Evolutionary conservation across 2,329 filamentous ascomycete genomes (phyloP).

Genomic region (Triangularia setosa): DNA sequence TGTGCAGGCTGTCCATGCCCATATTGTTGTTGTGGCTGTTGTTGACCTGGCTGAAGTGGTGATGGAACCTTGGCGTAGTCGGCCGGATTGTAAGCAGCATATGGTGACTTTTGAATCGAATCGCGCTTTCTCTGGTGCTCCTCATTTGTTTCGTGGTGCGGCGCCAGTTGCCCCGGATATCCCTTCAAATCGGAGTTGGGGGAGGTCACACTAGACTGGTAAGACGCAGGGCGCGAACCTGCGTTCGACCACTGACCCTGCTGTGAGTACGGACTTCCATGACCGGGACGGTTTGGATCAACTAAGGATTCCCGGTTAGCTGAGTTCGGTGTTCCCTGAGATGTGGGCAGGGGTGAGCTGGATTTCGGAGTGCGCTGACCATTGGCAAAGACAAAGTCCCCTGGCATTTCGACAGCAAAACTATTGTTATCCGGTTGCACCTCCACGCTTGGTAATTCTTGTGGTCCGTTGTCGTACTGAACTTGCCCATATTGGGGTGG

Average conservation of each 20-base stretch:
- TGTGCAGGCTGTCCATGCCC: slow-evolving; percentile 19
- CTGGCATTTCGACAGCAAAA: slow-evolving; percentile 39
- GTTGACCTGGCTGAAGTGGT: not conserved
- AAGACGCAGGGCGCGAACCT: slow-evolving; percentile 35
- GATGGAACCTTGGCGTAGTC: slow-evolving; percentile 32
- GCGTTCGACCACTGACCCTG: slow-evolving; percentile 39
- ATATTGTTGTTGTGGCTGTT: slow-evolving; percentile 5
- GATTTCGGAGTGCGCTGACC: slow-evolving; percentile 26
- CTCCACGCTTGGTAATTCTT: slow-evolving; percentile 38
- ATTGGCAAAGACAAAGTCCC: slow-evolving; percentile 44
- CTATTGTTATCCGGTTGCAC: slow-evolving; percentile 13
- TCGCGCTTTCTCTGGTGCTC: slow-evolving; percentile 35
- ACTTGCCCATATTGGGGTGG: slow-evolving; percentile 28
- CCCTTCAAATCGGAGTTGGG: slow-evolving; percentile 39
- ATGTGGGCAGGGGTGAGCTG: slow-evolving; percentile 30
- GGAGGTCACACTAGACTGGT: slow-evolving; percentile 35
- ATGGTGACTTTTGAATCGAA: slow-evolving; percentile 21
- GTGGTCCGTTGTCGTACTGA: slow-evolving; percentile 17
- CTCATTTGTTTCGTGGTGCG: slow-evolving; percentile 46
- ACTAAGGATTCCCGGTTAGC: slow-evolving; percentile 30
- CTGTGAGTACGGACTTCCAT: slow-evolving; percentile 12
- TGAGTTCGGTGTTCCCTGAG: slow-evolving; percentile 16
- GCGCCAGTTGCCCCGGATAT: slow-evolving; percentile 42
- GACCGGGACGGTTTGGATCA: slow-evolving; percentile 5
- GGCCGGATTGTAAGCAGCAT: slow-evolving; percentile 36